phyloP scores from a whole-genome alignment of 2,329 filamentous ascomycete species.

The Lasiodiplodia citricola region DNA sequence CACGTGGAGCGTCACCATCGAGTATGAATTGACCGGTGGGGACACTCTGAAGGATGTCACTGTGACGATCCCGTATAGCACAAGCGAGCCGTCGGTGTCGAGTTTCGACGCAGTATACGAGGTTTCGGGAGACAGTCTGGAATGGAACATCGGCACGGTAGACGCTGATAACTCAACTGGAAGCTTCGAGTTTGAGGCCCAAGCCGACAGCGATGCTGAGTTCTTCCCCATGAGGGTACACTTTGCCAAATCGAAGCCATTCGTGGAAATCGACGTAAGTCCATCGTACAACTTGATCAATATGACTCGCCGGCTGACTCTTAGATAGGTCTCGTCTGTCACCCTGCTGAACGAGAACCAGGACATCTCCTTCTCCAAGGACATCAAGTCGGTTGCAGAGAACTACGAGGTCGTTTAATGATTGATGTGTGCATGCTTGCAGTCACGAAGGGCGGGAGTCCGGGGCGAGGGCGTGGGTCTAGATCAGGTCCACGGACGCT shows the following conservation, averaged over 20 bases:
- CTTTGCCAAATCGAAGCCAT: slow-evolving; percentile 85
- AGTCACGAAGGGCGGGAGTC: slow-evolving; percentile 27
- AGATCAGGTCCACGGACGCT: background rate
- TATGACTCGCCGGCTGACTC: background rate
- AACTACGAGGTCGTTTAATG: slow-evolving; percentile 75
- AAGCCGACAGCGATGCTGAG: slow-evolving; percentile 84
- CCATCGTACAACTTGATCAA: background rate
- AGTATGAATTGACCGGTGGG: slow-evolving; percentile 88
- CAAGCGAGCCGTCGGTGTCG: slow-evolving; percentile 83
- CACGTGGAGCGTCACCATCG: slow-evolving; percentile 88
- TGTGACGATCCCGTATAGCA: slow-evolving; percentile 85
- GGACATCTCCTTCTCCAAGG: slow-evolving; percentile 81
- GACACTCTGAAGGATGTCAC: slow-evolving; percentile 82
- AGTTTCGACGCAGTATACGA: slow-evolving; percentile 96
- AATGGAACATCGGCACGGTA: slow-evolving; percentile 90
- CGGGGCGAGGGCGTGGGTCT: background rate
- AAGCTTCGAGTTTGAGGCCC: slow-evolving; percentile 93
- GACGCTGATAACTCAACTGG: slow-evolving; percentile 82
- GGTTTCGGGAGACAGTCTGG: slow-evolving; percentile 87
- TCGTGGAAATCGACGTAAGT: slow-evolving; percentile 92
- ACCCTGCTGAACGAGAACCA: slow-evolving; percentile 76
- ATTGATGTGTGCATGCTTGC: slow-evolving; percentile 8
- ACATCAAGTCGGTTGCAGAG: slow-evolving; percentile 77
- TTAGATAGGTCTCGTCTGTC: slow-evolving; percentile 67
- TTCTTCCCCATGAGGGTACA: slow-evolving; percentile 97